A percentile compares a stretch with the other conserved stretches of the same genome.
Evolutionary conservation across 805 yeast genomes (phyloP).

Genomic region (Hanseniaspora guilliermondii): DNA sequence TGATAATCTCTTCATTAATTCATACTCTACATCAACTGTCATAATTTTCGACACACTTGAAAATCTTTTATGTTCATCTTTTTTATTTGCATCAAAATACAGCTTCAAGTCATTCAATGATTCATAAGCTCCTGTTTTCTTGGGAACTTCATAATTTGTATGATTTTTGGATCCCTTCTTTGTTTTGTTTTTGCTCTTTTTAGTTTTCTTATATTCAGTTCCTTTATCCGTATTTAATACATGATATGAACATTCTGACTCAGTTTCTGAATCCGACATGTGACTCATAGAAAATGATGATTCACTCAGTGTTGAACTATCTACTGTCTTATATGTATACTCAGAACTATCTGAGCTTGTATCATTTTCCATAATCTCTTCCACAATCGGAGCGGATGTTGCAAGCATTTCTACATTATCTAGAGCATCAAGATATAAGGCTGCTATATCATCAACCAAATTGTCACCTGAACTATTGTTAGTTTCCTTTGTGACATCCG

Average conservation of each 20-base stretch:
- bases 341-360: background rate
- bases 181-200: background rate
- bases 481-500: background rate
- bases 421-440: constrained; percentile 3
- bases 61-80: background rate
- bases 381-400: background rate
- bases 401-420: background rate
- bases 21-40: background rate
- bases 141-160: background rate
- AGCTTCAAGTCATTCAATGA: background rate
- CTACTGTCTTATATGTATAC: background rate
- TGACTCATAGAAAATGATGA: background rate
- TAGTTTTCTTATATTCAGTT: rapidly evolving
- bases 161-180: background rate
- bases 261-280: background rate
- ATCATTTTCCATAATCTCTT: background rate
- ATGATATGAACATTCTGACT: background rate
- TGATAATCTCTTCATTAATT: background rate
- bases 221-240: background rate
- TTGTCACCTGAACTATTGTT: background rate
- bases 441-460: constrained; percentile 9
- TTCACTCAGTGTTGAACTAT: background rate
- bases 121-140: background rate
- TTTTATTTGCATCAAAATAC: background rate
- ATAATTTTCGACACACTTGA: background rate